Evolutionary conservation across 2,329 filamentous ascomycete genomes (phyloP).

Genomic region (Fusarium falciforme): DNA sequence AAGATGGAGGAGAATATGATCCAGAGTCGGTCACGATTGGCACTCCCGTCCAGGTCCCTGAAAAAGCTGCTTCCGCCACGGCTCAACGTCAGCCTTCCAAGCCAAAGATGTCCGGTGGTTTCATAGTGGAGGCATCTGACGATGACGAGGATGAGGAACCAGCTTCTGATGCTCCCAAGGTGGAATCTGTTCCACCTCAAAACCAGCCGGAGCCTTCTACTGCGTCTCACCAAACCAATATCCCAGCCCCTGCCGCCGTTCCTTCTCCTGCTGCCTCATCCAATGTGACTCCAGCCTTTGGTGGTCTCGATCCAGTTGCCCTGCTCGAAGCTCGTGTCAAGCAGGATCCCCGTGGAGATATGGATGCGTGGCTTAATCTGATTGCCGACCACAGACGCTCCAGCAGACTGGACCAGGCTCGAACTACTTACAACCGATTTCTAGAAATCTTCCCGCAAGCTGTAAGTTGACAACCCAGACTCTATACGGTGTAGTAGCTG

Average conservation of each 20-base stretch:
- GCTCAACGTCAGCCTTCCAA: slow-evolving; percentile 55
- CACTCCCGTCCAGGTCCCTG: slow-evolving; percentile 52
- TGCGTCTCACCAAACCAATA: slow-evolving; percentile 38
- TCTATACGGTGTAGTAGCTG: slow-evolving; percentile 21
- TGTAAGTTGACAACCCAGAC: slow-evolving; percentile 69
- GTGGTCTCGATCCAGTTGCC: slow-evolving; percentile 74
- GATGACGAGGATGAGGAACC: slow-evolving; percentile 65
- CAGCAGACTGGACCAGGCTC: slow-evolving; percentile 83
- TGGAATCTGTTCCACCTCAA: slow-evolving; percentile 24
- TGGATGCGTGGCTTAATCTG: slow-evolving; percentile 90
- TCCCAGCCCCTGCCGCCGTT: slow-evolving; percentile 25
- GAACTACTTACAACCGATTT: slow-evolving; percentile 86
- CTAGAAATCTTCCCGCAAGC: slow-evolving; percentile 88
- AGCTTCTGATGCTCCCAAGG: slow-evolving; percentile 30
- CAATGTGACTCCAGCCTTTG: slow-evolving; percentile 51
- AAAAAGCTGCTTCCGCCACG: slow-evolving; percentile 43
- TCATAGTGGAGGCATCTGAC: slow-evolving; percentile 70
- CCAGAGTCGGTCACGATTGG: slow-evolving; percentile 65
- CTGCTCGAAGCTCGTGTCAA: slow-evolving; percentile 91
- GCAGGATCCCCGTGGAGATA: slow-evolving; percentile 91
- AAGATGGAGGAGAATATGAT: slow-evolving; percentile 69
- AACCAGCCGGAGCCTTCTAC: slow-evolving; percentile 28
- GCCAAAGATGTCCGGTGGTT: slow-evolving; percentile 70
- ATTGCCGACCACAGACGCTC: slow-evolving; percentile 87
- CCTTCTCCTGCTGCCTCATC: slow-evolving; percentile 40